Base-by-base conservation (phyloP, 1,284 basidiomycete genomes). In the Quambalaria eucalypti region DNA sequence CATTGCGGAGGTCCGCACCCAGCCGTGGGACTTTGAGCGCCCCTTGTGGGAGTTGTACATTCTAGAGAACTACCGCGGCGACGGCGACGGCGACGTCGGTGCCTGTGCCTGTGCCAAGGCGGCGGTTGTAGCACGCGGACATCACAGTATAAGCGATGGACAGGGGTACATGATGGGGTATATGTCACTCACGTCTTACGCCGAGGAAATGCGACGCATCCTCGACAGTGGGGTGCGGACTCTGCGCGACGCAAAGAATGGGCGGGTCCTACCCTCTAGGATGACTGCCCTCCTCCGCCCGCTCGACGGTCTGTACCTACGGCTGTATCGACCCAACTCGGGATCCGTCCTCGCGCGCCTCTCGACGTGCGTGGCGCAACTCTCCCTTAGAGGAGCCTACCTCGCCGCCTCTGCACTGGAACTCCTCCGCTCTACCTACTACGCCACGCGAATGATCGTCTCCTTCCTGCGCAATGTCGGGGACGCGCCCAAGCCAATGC, bases 151-250 rank as follows among this genome's bases (percentile, higher is more conserved):
- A 7, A 55, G 69, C 2, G 72, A 74, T 48, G 72, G 72, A 0
- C 71, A 73, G 50, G 72, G 72, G 5, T 74, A 73, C 53, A 57
- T 73, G 54, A 59, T 73, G 58, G 61, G 59, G 30, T 65, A 69
- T 52, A 56, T 74, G 8, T 63, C 61, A 14, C 52, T 67, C 51
- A 73, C 71, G 9, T 68, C 65, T 44, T 66, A 59, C 19, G 69
- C 69, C 2, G 56, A 68, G 25, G 69, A 74, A 54, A 54, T 74
- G 9, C 60, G 66, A 36, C 56, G 56, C 16, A 64, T 66, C 61
- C 64, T 73, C 54, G 28, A 60, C 29, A 65, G 69, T 2, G 68
- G 63, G 2, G 58, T 57, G 1, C 48, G 61, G 52, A 38, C 64
- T 48, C 50, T 70, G 8, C 56, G 54, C 51, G 61, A 64, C 8